Evolutionary conservation across 345 rosid species (phyloP).

Genomic region (Citrus unshiu): DNA sequence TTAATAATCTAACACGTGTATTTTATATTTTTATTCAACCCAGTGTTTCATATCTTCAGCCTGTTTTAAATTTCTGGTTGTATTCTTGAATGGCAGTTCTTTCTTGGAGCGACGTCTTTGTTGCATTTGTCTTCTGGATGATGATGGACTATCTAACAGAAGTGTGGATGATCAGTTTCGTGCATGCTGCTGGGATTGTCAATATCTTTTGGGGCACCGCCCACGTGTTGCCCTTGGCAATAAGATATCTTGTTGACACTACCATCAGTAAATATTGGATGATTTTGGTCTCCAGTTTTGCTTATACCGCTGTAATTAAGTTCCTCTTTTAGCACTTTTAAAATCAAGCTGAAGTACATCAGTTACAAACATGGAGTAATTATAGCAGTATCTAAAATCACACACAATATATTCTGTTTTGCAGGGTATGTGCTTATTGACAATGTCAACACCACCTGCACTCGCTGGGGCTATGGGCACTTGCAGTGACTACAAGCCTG

Average conservation of each 20-base stretch:
- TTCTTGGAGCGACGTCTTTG: constrained; percentile 3
- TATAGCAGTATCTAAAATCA: too few species aligned
- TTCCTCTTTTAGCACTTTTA: background rate
- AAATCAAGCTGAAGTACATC: too few species aligned
- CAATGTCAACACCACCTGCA: constrained; percentile 14
- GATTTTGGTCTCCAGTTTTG: constrained; percentile 5
- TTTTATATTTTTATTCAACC: background rate
- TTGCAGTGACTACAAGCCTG: constrained; percentile 8
- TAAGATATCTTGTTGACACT: constrained; percentile 5
- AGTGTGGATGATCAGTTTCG: constrained; percentile 19
- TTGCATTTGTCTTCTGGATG: constrained; percentile 6
- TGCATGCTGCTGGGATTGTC: constrained; percentile 13
- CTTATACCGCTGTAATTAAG: constrained; percentile 7
- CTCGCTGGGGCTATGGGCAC: background rate
- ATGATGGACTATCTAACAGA: constrained; percentile 20
- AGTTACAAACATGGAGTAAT: too few species aligned
- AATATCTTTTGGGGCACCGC: constrained; percentile 11
- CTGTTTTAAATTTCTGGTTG: background rate
- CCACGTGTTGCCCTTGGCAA: background rate
- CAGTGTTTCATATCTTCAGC: background rate
- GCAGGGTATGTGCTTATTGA: constrained; percentile 12
- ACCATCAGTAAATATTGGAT: constrained; percentile 14
- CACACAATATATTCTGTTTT: background rate
- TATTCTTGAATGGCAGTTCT: background rate
- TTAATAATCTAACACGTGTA: background rate